A percentile compares a stretch with the other conserved stretches of the same genome.
These are phyloP conservation scores for Bruguiera gymnorhiza DNA, from an alignment of 345 rosid species.

Conservation along the genomic window DNA sequence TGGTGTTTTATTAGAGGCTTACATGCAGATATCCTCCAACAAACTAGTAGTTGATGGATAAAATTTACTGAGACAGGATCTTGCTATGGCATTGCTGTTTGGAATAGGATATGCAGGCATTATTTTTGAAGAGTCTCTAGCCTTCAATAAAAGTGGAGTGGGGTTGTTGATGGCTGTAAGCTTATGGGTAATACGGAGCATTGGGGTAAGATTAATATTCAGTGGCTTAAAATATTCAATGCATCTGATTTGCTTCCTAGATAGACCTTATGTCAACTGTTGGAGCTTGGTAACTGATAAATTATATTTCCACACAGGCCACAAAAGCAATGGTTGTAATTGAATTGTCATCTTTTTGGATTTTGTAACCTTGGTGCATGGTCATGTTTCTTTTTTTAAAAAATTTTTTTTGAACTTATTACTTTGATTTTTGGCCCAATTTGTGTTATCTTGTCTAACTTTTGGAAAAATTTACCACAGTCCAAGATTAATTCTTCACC, in stretches of 20 bases:
- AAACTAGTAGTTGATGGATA: constrained; percentile 15
- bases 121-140: constrained; percentile 87
- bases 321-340: too few relatives aligned
- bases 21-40: neutral
- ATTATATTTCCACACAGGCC: too few relatives aligned
- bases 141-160: constrained; percentile 95
- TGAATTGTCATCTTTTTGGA: too few relatives aligned
- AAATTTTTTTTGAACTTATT: too few relatives aligned
- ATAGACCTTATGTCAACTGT: neutral
- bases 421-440: too few relatives aligned
- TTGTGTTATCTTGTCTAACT: too few relatives aligned
- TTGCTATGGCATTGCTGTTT: constrained; percentile 91
- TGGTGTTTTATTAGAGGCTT: constrained; percentile 1
- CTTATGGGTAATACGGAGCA: constrained; percentile 84
- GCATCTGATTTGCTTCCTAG: constrained; percentile 1
- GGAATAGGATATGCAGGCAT: constrained; percentile 84
- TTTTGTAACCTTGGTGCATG: too few relatives aligned
- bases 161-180: constrained; percentile 97
- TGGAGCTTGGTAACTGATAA: too few relatives aligned
- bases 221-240: neutral
- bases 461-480: too few relatives aligned
- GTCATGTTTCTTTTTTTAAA: too few relatives aligned
- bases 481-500: too few relatives aligned
- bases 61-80: constrained; percentile 57
- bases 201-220: constrained; percentile 59